phyloP scores from a whole-genome alignment of 257 asterid genomes.

The Solanum raphanifolium region DNA sequence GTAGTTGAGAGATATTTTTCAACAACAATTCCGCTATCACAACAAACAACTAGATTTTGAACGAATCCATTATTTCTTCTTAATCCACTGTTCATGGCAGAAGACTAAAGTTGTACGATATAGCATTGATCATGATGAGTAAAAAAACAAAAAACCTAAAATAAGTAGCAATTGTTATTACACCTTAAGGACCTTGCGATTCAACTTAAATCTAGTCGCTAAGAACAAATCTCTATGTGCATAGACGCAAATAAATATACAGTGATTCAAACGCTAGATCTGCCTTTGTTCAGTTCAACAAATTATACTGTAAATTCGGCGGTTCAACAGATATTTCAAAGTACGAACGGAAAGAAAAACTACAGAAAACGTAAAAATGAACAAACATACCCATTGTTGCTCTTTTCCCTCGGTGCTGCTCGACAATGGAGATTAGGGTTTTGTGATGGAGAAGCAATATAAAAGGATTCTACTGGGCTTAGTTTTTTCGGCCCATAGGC shows the following conservation, averaged over 20 bases:
- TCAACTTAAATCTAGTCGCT: constrained; percentile 24
- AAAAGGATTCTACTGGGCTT: not conserved
- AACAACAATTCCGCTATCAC: not conserved
- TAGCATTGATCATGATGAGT: not conserved
- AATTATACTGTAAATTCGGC: not conserved
- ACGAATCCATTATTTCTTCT: not conserved
- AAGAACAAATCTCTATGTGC: constrained; percentile 34
- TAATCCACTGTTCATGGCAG: not conserved
- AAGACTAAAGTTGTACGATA: not conserved
- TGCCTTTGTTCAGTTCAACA: not conserved
- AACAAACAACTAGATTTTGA: not conserved
- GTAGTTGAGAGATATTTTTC: not conserved
- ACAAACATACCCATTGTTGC: not conserved
- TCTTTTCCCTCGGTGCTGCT: not conserved
- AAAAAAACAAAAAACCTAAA: not conserved
- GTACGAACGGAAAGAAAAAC: not conserved
- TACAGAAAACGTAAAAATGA: not conserved
- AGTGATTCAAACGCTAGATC: not conserved
- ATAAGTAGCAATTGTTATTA: not conserved
- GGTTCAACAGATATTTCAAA: not conserved
- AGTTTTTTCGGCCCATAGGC: not conserved
- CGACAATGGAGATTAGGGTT: not conserved
- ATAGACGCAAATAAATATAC: not conserved
- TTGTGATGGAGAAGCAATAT: not conserved
- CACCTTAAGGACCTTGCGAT: constrained; percentile 5